These are phyloP conservation scores for Jackrogersella minutella DNA, from an alignment of 495 filamentous ascomycete species.

Conservation along the genomic window DNA sequence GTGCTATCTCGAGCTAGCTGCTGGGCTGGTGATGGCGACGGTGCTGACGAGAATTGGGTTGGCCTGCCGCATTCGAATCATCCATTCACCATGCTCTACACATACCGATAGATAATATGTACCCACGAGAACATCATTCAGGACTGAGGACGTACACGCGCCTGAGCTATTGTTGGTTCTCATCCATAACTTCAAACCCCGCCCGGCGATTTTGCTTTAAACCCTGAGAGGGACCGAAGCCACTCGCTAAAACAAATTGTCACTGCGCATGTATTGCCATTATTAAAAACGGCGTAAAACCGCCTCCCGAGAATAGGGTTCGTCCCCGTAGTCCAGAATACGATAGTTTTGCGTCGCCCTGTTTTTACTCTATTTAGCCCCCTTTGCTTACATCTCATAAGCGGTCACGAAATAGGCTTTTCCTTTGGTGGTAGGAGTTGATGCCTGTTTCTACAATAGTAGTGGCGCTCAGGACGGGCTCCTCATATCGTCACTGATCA, in stretches of 20 bases:
- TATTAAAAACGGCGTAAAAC: constrained; percentile 21
- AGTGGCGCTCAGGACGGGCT: constrained; percentile 27
- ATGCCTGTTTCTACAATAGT: constrained; percentile 30
- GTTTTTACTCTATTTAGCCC: constrained; percentile 12
- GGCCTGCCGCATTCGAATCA: constrained; percentile 38
- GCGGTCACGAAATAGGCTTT: constrained; percentile 31
- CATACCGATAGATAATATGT: background rate
- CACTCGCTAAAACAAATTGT: constrained; percentile 25
- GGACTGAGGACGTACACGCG: constrained; percentile 17
- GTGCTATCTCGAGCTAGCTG: constrained; percentile 7
- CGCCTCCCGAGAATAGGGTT: constrained; percentile 20
- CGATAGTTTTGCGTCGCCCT: constrained; percentile 27
- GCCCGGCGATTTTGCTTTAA: constrained; percentile 19
- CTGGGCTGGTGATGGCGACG: constrained; percentile 16
- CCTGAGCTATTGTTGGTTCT: constrained; percentile 12
- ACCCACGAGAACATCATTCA: constrained; percentile 28
- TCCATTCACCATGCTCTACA: constrained; percentile 15
- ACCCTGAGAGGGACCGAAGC: constrained; percentile 28
- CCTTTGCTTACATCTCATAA: constrained; percentile 28
- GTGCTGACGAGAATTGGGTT: constrained; percentile 10
- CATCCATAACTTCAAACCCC: constrained; percentile 16
- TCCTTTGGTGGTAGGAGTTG: constrained; percentile 19
- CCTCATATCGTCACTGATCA: constrained; percentile 36
- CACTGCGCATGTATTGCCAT: constrained; percentile 9
- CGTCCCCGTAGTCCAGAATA: constrained; percentile 20